Percentiles rank a stretch among this genome's conserved stretches.
Evolutionary conservation across 495 filamentous ascomycete genomes (phyloP).

Genomic region (Jackrogersella multiformis): DNA sequence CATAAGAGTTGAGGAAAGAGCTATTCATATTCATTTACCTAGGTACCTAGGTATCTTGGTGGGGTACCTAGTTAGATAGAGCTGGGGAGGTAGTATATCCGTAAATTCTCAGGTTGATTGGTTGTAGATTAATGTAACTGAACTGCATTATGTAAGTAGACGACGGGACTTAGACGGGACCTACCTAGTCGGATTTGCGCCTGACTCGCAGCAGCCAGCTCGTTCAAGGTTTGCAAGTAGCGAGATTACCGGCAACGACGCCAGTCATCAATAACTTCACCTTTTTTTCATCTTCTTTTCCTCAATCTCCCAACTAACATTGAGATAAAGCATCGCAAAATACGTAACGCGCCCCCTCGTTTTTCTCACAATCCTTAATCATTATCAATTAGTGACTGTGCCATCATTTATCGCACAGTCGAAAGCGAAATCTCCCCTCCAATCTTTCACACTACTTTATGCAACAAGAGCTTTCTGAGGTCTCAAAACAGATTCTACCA

Average conservation of each 20-base stretch:
- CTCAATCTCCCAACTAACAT: conserved; percentile 14
- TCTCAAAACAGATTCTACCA: conserved; percentile 63
- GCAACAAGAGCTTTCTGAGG: conserved; percentile 80
- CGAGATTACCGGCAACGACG: conserved; percentile 7
- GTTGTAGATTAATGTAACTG: not conserved
- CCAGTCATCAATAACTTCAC: conserved; percentile 18
- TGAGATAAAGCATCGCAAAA: conserved; percentile 24
- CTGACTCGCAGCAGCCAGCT: too few species aligned
- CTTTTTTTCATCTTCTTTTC: conserved; percentile 21
- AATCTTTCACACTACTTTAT: conserved; percentile 73
- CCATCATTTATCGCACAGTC: conserved; percentile 73
- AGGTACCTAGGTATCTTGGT: too few species aligned
- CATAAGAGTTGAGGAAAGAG: too few species aligned
- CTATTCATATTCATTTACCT: too few species aligned
- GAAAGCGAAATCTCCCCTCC: conserved; percentile 45
- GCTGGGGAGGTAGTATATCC: not conserved
- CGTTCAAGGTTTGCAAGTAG: not conserved
- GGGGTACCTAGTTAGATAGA: not conserved
- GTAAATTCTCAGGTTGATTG: conserved; percentile 15
- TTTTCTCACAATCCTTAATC: not conserved
- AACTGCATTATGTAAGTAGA: not conserved
- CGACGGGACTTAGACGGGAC: too few species aligned
- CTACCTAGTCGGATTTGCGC: too few species aligned
- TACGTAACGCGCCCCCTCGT: conserved; percentile 9
- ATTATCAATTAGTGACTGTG: conserved; percentile 42